These are phyloP conservation scores for Ustilago cynodontis DNA, from an alignment of 1,284 basidiomycete genomes.

Conservation along the genomic window DNA sequence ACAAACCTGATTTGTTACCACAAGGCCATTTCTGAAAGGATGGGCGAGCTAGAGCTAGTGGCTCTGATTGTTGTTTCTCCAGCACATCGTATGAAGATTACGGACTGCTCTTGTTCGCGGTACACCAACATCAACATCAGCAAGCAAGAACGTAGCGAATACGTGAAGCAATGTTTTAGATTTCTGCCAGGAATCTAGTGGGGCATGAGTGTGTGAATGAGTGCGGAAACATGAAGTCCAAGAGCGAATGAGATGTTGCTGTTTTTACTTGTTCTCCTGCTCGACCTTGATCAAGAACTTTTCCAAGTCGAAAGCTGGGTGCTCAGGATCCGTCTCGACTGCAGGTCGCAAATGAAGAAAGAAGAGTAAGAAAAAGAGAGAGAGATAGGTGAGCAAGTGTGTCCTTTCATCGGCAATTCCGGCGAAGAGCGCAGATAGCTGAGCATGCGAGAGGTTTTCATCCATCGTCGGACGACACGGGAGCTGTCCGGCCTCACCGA, in stretches of 20 bases:
- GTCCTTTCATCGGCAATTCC: neutral
- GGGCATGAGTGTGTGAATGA: constrained; percentile 10
- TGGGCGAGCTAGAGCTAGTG: too few species aligned
- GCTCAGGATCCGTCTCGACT: constrained; percentile 83
- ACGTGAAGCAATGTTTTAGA: constrained; percentile 22
- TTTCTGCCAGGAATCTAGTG: constrained; percentile 34
- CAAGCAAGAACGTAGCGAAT: neutral
- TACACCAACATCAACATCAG: neutral
- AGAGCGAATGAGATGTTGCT: neutral
- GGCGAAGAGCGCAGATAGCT: neutral
- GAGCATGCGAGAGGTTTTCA: neutral
- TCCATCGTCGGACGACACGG: neutral
- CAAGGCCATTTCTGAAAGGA: too few species aligned
- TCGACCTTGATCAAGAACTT: constrained; percentile 76
- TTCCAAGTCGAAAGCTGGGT: constrained; percentile 96
- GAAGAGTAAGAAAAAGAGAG: constrained; percentile 73
- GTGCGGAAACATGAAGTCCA: neutral
- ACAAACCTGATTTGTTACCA: too few species aligned
- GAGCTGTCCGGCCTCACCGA: neutral
- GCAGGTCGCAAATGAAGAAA: constrained; percentile 74
- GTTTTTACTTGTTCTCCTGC: constrained; percentile 49
- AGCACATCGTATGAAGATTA: neutral
- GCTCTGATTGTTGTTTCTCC: too few species aligned
- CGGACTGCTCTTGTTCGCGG: neutral
- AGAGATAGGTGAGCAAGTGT: constrained; percentile 9